Base-by-base conservation (phyloP, 352 stramenopile genomes). In the Pythium grandisporangium region DNA sequence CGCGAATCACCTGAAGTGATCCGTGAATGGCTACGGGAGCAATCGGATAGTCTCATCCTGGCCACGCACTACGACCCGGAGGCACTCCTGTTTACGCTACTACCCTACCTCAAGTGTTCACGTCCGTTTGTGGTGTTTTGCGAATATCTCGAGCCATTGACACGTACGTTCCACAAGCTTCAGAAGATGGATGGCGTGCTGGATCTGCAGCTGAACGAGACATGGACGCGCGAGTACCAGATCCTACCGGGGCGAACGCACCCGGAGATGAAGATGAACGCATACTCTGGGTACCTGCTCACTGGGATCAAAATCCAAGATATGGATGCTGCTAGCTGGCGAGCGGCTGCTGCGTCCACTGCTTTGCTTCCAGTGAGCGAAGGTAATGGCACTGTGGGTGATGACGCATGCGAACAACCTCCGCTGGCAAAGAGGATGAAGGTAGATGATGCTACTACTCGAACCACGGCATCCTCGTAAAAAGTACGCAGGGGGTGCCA, bases 261-360 rank as follows among this genome's bases (percentile, higher is more conserved):
- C 66, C 95, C 95, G 0, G 83, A 91, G 46, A 98, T 98, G 95
- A 97, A 77, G 51, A 98, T 98, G 88, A 96, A 79, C 55, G 92
- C 95, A 39, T 96, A 86, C 63, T 96, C 93, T 35, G 93, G 95
- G 13, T 98, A 96, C 54, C 62, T 98, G 24, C 63, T 98, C 14
- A 96, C 84, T 5, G 94, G 93, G 4, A 90, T 95, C 37, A 98
- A 97, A 62, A 76, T 97, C 30, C 37, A 30, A 21, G 40, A 66
- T 20, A 21, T 61, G 20, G 50, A 42, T 30, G 52, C 40, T 6
- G 45, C 51, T n/a, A 37, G 37, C 13, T 41, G 54, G 35, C 52
- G 52, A n/a, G 39, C 38, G 19, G 33, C 53, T 13, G 6, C 53
- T 4, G 30, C 51, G 11, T 58, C 51, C n/a, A n/a, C n/a, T n/a